These are phyloP conservation scores for Lagerstroemia speciosa DNA, from an alignment of 345 rosid genomes.

Conservation along the genomic window DNA sequence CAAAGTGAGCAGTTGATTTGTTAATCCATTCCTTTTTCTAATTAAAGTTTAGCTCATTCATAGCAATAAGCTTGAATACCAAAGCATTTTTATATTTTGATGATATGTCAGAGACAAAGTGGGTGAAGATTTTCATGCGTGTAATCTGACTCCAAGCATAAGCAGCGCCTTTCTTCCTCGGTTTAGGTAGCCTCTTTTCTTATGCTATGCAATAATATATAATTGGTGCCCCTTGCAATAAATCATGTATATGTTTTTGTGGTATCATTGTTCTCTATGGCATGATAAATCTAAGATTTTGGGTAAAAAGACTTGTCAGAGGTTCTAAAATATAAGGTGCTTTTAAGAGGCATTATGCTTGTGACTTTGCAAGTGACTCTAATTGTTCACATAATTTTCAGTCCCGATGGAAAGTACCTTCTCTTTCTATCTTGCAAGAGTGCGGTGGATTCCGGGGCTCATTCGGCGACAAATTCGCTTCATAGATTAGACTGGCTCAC, in stretches of 20 bases:
- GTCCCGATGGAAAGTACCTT: conserved; percentile 78
- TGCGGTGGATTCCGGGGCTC: conserved; percentile 76
- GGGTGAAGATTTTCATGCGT: conserved; percentile 26
- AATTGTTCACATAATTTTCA: conserved; percentile 19
- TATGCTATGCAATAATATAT: background rate
- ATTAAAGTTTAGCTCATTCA: background rate
- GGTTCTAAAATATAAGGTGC: background rate
- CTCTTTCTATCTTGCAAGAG: conserved; percentile 61
- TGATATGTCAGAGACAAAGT: conserved; percentile 36
- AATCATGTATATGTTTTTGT: background rate
- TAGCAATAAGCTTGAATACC: background rate
- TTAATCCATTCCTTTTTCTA: conserved; percentile 3
- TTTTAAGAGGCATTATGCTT: background rate
- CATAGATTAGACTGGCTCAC: conserved; percentile 72
- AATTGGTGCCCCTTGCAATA: background rate
- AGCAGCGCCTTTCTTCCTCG: conserved; percentile 71
- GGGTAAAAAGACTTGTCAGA: background rate
- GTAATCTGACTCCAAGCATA: conserved; percentile 58
- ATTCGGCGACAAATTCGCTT: conserved; percentile 63
- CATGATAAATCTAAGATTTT: background rate
- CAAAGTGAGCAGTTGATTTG: conserved; percentile 40
- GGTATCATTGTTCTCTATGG: background rate
- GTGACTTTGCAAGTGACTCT: background rate
- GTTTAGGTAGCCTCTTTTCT: conserved; percentile 50
- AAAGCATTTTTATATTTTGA: background rate